These are phyloP conservation scores for Penicillium alfredii DNA, from an alignment of 495 filamentous ascomycete species.

Conservation along the genomic window DNA sequence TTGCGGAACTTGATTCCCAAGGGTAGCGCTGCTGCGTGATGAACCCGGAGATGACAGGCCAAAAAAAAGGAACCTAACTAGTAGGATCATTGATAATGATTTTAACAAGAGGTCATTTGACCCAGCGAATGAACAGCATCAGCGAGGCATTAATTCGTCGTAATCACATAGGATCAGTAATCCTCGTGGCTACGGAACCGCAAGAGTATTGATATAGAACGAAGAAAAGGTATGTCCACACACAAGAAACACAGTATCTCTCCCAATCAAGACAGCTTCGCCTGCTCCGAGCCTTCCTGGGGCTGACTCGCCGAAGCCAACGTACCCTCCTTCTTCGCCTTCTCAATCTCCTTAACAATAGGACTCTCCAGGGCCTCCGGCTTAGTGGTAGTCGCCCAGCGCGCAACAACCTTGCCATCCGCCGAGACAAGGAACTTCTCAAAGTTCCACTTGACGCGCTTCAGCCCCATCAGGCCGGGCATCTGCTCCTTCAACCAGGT, in stretches of 20 bases:
- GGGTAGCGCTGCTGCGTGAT: slow-evolving; percentile 15
- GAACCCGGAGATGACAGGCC: too few relatives aligned
- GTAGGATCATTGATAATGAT: too few relatives aligned
- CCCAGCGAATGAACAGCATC: neutral
- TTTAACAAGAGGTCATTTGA: too few relatives aligned
- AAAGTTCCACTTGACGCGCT: slow-evolving; percentile 94
- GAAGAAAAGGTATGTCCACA: slow-evolving; percentile 13
- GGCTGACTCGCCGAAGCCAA: slow-evolving; percentile 22
- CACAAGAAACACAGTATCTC: too few relatives aligned
- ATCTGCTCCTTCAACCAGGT: slow-evolving; percentile 83
- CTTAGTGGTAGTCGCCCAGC: slow-evolving; percentile 84
- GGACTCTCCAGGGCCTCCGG: slow-evolving; percentile 67
- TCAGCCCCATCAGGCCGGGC: slow-evolving; percentile 78
- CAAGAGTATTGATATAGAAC: slow-evolving; percentile 7
- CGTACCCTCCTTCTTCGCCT: slow-evolving; percentile 31
- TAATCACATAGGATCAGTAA: neutral
- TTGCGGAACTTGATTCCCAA: slow-evolving; percentile 73
- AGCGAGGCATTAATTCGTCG: slow-evolving; percentile 1
- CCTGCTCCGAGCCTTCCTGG: slow-evolving; percentile 12
- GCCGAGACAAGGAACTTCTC: slow-evolving; percentile 92
- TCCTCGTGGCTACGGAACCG: neutral
- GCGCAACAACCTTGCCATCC: slow-evolving; percentile 72
- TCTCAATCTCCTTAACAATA: slow-evolving; percentile 70
- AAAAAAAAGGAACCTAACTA: too few relatives aligned
- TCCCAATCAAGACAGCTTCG: slow-evolving; percentile 14